These are phyloP conservation scores for Ostreobium quekettii DNA, from an alignment of 139 green algal genomes.

Conservation along the genomic window DNA sequence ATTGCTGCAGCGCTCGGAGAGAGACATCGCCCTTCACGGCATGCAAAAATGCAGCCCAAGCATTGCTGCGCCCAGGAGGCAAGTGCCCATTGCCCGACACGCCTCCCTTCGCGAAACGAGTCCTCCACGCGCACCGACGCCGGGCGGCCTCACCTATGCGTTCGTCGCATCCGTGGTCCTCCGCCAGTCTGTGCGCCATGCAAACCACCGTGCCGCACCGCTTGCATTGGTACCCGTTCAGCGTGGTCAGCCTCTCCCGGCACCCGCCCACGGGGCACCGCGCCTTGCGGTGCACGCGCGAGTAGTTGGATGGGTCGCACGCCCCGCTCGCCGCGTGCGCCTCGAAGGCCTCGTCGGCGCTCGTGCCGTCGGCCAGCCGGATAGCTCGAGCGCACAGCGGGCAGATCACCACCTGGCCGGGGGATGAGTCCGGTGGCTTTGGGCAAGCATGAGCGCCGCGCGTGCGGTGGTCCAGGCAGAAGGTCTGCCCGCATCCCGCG, in stretches of 20 bases:
- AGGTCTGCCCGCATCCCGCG: constrained; percentile 38
- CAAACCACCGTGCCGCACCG: constrained; percentile 44
- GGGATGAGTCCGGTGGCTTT: too few species aligned
- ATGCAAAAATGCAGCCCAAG: background rate
- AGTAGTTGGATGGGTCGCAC: constrained; percentile 72
- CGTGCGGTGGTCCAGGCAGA: constrained; percentile 57
- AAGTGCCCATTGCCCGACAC: background rate
- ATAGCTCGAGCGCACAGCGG: constrained; percentile 56
- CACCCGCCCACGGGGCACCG: constrained; percentile 49
- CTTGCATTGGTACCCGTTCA: constrained; percentile 62
- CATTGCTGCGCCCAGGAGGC: background rate
- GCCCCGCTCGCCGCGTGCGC: constrained; percentile 21
- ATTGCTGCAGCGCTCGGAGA: background rate
- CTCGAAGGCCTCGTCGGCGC: constrained; percentile 43
- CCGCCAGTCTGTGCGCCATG: constrained; percentile 50
- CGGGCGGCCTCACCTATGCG: constrained; percentile 10
- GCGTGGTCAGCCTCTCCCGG: constrained; percentile 55
- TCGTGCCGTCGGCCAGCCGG: constrained; percentile 21
- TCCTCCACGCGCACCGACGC: background rate
- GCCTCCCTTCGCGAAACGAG: background rate
- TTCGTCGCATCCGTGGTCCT: constrained; percentile 52
- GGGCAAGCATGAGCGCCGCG: constrained; percentile 44
- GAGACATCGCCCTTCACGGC: background rate
- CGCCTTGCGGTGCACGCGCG: constrained; percentile 48
- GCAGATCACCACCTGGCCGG: constrained; percentile 44